Base-by-base conservation (phyloP, 164 flowering plant species). In the Litsea cubeba region DNA sequence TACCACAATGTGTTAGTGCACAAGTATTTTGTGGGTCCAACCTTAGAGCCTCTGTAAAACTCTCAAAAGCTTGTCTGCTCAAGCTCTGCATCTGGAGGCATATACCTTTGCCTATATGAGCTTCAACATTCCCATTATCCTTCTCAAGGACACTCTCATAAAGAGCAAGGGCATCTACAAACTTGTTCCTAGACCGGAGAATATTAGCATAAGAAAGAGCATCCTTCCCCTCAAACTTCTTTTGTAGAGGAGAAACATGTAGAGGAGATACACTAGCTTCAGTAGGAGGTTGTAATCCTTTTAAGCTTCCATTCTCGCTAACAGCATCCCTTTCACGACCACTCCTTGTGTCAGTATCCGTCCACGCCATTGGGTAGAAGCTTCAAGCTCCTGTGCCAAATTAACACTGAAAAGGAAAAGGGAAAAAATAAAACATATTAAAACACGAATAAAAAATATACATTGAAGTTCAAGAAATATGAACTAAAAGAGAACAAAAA, bases 1-100 rank as follows among this genome's bases (percentile, higher is more conserved):
- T 92, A 57, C 99, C 99, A 85, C 92, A 87, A 77, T 96, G 97
- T 1, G 99, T 96, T 22, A 90, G 92, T 54, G 98, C 98, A 76
- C 97, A 90, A 5, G 95, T 90, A 88, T 96, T 94, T 72, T 90
- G 88, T 17, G 97, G 98, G 68, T 96, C 97, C 82, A 94, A 72
- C 79, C 73, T 87, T 70, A 96, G 82, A 5, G 97, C 99, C 79
- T 96, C 99, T 0, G 89, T 15, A 77, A 96, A 96, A 82, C 97
- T 88, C 50, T 92, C 95, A 79, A 94, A 88, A 28, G 99, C 98
- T 69, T 75, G 91, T 74, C 84, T 85, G 50, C 88, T 87, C 86
- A 83, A 79, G 79, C 86, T 90, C 81, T 94, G 97, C 97, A 92
- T 91, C 84, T 94, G 98, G 77, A 94, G 82, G 85, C 98, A 96